These are phyloP conservation scores for Nasturtium officinale DNA, from an alignment of 345 rosid species.

Conservation along the genomic window DNA sequence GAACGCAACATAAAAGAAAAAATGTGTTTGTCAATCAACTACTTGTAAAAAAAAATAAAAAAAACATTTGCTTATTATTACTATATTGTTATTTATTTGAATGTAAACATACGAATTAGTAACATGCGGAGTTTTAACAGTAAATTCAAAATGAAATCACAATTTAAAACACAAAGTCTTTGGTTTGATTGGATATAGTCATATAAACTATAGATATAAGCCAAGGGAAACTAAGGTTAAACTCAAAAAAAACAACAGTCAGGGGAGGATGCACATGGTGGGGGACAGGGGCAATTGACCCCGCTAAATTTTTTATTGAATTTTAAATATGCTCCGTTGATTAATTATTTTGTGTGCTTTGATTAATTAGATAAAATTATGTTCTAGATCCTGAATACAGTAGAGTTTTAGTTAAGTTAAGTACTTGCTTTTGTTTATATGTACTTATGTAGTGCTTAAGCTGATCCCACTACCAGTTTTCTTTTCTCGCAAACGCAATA, in stretches of 20 bases:
- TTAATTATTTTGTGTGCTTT: too few relatives aligned
- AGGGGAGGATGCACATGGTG: too few relatives aligned
- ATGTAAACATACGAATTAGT: neutral
- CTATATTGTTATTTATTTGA: neutral
- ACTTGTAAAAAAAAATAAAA: too few relatives aligned
- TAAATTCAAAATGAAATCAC: neutral
- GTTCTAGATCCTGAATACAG: too few relatives aligned
- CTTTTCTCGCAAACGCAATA: neutral
- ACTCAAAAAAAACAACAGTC: neutral
- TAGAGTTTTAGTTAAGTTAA: neutral
- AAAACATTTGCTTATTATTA: neutral
- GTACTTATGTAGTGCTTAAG: neutral
- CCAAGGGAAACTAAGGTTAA: neutral
- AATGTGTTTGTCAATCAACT: neutral
- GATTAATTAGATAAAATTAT: too few relatives aligned
- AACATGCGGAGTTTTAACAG: neutral
- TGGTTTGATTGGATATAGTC: neutral
- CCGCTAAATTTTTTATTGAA: too few relatives aligned
- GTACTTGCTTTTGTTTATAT: conserved; percentile 15
- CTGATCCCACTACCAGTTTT: conserved; percentile 21
- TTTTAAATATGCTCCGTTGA: too few relatives aligned
- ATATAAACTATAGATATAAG: too few relatives aligned
- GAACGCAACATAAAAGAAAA: neutral
- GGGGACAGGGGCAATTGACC: too few relatives aligned
- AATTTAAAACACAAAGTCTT: neutral